Evolutionary conservation across 2,329 filamentous ascomycete species (phyloP).

Genomic region (Stagonosporopsis rhizophila): DNA sequence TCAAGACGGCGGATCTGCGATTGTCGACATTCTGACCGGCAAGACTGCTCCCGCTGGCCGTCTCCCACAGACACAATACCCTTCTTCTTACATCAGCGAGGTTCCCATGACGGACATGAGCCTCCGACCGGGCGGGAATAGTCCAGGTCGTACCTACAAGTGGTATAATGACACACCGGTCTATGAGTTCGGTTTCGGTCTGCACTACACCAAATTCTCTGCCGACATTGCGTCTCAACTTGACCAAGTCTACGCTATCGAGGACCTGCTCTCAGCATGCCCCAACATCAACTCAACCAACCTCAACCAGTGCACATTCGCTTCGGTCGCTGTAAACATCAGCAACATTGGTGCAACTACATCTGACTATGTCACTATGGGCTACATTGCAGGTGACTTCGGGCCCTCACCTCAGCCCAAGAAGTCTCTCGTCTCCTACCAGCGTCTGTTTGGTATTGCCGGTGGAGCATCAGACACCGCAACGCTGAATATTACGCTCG

Average conservation of each 20-base stretch:
- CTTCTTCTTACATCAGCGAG: slow-evolving; percentile 58
- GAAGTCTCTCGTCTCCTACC: slow-evolving; percentile 62
- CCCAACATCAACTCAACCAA: slow-evolving; percentile 37
- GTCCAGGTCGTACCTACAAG: slow-evolving; percentile 65
- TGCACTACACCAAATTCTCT: slow-evolving; percentile 66
- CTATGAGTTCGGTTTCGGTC: slow-evolving; percentile 62
- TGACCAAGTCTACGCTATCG: slow-evolving; percentile 25
- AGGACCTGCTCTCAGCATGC: slow-evolving; percentile 37
- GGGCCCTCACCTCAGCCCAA: slow-evolving; percentile 60
- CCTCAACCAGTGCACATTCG: slow-evolving; percentile 53
- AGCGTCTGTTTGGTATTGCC: slow-evolving; percentile 52
- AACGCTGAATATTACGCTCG: slow-evolving; percentile 57
- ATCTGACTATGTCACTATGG: slow-evolving; percentile 63
- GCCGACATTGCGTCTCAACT: slow-evolving; percentile 26
- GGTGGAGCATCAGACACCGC: slow-evolving; percentile 45
- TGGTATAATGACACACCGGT: slow-evolving; percentile 62
- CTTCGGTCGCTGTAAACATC: slow-evolving; percentile 51
- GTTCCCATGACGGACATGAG: slow-evolving; percentile 65
- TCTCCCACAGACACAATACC: slow-evolving; percentile 65
- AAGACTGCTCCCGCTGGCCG: slow-evolving; percentile 61
- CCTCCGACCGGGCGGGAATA: slow-evolving; percentile 56
- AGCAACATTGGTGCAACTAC: slow-evolving; percentile 55
- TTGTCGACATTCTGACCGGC: slow-evolving; percentile 64
- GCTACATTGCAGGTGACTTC: slow-evolving; percentile 58
- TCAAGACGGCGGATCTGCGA: slow-evolving; percentile 64